Conservation (phyloP, 495 filamentous ascomycete genomes). For the Parachaetomium inaequale region DNA sequence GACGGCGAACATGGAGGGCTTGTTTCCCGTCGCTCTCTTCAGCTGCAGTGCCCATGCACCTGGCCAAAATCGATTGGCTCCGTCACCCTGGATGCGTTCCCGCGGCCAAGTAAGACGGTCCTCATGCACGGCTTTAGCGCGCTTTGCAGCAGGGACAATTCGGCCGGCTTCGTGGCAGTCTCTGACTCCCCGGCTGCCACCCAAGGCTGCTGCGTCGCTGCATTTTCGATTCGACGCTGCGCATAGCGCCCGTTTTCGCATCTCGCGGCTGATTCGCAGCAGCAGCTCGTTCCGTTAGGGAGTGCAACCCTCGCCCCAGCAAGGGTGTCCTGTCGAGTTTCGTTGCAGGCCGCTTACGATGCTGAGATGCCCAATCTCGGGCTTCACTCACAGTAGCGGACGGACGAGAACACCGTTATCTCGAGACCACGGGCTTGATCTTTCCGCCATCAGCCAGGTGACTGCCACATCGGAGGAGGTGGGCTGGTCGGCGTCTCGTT, state of each 20-base stretch:
- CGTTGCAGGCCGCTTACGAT: not conserved
- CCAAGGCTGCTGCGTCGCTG: slow-evolving; percentile 23
- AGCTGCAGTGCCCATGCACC: not conserved
- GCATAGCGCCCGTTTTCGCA: not conserved
- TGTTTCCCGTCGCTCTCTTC: not conserved
- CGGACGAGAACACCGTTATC: not conserved
- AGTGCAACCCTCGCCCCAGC: not conserved
- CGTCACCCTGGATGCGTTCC: slow-evolving; percentile 16
- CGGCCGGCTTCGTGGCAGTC: slow-evolving; percentile 45
- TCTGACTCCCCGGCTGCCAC: slow-evolving; percentile 37
- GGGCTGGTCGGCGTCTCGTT: not conserved
- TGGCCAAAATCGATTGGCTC: not conserved
- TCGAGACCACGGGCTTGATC: not conserved
- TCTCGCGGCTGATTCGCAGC: not conserved
- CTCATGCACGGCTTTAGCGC: slow-evolving; percentile 27
- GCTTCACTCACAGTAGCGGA: not conserved
- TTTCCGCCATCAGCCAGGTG: not conserved
- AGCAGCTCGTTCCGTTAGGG: not conserved
- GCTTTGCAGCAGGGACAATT: slow-evolving; percentile 14
- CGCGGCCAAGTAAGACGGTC: slow-evolving; percentile 4
- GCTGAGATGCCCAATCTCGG: slow-evolving; percentile 10
- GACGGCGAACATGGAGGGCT: not conserved
- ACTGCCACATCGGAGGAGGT: slow-evolving; percentile 1
- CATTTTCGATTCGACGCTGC: slow-evolving; percentile 19
- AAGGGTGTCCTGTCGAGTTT: not conserved